Base-by-base conservation (phyloP, 2,329 filamentous ascomycete species). In the Cladorrhinum sp. region DNA sequence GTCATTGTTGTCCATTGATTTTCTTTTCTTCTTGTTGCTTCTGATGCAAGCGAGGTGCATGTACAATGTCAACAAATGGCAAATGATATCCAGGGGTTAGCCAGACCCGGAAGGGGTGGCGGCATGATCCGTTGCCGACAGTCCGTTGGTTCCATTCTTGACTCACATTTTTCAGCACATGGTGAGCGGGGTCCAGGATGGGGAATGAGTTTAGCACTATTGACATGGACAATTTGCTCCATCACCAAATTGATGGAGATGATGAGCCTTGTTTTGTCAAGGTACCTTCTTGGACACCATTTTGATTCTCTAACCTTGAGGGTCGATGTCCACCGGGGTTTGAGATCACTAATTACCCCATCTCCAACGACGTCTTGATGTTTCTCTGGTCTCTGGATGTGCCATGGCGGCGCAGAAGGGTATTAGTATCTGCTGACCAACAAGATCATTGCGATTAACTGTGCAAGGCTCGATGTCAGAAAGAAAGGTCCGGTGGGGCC, bases 381-480 rank as follows among this genome's bases (percentile, higher is more conserved):
- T 45, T 4, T 18, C n/a, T 45, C 41, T 18, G 41, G 16, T n/a
- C n/a, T n/a, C n/a, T n/a, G n/a, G 16, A 24, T 56, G 53, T 38
- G 38, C 32, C 32, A 56, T 20, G 41, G 53, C 53, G 53, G 53
- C 53, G 53, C 49, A 23, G 36, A 13, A 23, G 3, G 9, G 8
- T 22, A n/a, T 4, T 45, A 16, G 9, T 8, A 20, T 45, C 41
- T 22, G 41, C 41, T n/a, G 38, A 27, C 53, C 53, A 56, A 56
- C 53, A 32, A 55, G 53, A 41, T 18, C 32, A 6, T 32, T 45
- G 53, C 22, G 38, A 56, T 56, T 56, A 45, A 18, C 41, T 45
- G n/a, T 18, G 41, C 6, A 13, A 22, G 29, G 29, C 7, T 32
- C 7, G 29, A n/a, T n/a, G n/a, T n/a, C n/a, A n/a, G n/a, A n/a